phyloP scores from a whole-genome alignment of 495 filamentous ascomycete species.

The Glutinoglossum americanum region DNA sequence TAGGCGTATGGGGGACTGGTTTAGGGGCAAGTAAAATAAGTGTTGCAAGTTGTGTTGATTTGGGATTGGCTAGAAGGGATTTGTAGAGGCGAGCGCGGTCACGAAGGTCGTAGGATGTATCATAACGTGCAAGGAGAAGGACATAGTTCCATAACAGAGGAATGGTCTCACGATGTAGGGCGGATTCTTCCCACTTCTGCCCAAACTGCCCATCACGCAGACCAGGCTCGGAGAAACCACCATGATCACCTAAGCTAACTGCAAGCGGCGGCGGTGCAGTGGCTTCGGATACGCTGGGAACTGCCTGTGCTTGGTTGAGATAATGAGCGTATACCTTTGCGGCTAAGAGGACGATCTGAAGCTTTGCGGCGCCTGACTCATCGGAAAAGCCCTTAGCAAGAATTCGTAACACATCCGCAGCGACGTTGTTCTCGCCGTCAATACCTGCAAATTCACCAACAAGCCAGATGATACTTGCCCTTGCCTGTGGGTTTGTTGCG shows the following conservation, averaged over 20 bases:
- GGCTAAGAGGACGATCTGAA: slow-evolving; percentile 77
- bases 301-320: slow-evolving; percentile 33
- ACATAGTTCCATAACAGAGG: slow-evolving; percentile 66
- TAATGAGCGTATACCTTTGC: slow-evolving; percentile 89
- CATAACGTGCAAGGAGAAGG: slow-evolving; percentile 68
- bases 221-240: not conserved
- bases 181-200: slow-evolving; percentile 12
- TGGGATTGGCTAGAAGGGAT: slow-evolving; percentile 51
- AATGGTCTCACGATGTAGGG: slow-evolving; percentile 21
- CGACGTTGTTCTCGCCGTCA: slow-evolving; percentile 64
- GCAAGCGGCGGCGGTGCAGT: slow-evolving; percentile 6
- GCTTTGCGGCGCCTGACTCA: slow-evolving; percentile 67
- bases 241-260: not conserved
- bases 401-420: slow-evolving; percentile 80
- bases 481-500: slow-evolving; percentile 60
- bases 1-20: slow-evolving; percentile 69
- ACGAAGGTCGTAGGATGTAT: slow-evolving; percentile 83
- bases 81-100: slow-evolving; percentile 79
- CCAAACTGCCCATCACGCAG: slow-evolving; percentile 2
- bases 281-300: not conserved
- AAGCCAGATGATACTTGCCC: slow-evolving; percentile 91
- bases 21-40: slow-evolving; percentile 85
- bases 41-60: slow-evolving; percentile 63
- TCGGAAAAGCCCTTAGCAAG: slow-evolving; percentile 63
- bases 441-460: slow-evolving; percentile 80